Evolutionary conservation across 306 rosid genomes (phyloP).

Genomic region (Lotus japonicus): DNA sequence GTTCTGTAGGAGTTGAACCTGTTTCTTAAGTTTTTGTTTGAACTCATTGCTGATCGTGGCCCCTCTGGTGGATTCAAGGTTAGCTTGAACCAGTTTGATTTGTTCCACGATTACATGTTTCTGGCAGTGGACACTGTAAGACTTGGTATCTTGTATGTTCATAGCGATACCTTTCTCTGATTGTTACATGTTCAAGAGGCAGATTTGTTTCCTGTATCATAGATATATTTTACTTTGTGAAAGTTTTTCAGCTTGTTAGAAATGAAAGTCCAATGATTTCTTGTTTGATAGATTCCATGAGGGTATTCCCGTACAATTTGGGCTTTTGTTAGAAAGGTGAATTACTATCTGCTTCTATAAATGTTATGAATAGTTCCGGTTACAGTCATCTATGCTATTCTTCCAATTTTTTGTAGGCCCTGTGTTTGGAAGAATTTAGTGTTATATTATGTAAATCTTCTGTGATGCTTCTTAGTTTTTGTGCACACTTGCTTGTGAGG

Average conservation of each 20-base stretch:
- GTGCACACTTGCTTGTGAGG: neutral
- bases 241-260: neutral
- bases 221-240: neutral
- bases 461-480: neutral
- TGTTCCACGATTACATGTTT: constrained; percentile 89
- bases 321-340: constrained; percentile 86
- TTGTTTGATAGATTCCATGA: constrained; percentile 67
- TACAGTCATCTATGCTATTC: neutral
- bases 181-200: neutral
- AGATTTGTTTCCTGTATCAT: neutral
- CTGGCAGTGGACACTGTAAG: constrained; percentile 54
- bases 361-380: neutral
- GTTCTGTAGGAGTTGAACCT: constrained; percentile 79
- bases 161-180: neutral
- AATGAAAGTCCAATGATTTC: constrained; percentile 16
- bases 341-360: neutral
- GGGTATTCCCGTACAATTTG: constrained; percentile 75
- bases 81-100: constrained; percentile 60
- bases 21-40: constrained; percentile 64
- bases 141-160: constrained; percentile 83
- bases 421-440: neutral
- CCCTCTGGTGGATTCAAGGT: constrained; percentile 62
- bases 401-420: neutral
- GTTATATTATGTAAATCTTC: neutral
- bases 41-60: constrained; percentile 64